phyloP scores from a whole-genome alignment of 345 rosid species.

The Moringa oleifera region DNA sequence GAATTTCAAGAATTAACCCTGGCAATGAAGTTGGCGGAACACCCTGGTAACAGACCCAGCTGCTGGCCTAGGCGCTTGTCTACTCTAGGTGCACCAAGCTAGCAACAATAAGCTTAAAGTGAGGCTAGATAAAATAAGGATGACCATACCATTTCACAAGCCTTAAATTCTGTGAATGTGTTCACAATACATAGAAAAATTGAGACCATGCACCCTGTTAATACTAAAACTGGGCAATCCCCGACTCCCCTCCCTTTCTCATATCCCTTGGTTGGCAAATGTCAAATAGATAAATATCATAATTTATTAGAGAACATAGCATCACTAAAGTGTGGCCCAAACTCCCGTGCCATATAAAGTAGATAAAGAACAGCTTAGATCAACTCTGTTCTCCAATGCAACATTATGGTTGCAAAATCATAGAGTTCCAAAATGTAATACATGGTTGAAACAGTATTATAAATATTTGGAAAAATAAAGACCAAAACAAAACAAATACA shows the following conservation, averaged over 20 bases:
- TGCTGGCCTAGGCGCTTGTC: not conserved
- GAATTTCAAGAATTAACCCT: not conserved
- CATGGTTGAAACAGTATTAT: too few species aligned
- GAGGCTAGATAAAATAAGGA: not conserved
- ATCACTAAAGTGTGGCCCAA: too few species aligned
- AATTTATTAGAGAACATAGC: too few species aligned
- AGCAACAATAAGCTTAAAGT: not conserved
- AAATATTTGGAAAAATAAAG: too few species aligned
- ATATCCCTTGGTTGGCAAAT: not conserved
- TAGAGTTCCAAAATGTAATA: too few species aligned
- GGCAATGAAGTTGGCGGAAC: conserved; percentile 5
- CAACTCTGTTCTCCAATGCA: too few species aligned
- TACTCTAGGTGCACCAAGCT: not conserved
- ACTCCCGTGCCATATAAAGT: too few species aligned
- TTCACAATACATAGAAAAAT: not conserved
- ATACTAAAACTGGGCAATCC: too few species aligned
- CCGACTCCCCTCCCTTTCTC: not conserved
- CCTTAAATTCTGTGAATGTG: not conserved
- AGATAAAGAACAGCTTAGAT: too few species aligned
- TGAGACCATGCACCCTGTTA: not conserved
- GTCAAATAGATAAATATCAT: not conserved
- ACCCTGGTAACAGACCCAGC: conserved; percentile 16
- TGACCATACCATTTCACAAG: not conserved
- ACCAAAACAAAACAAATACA: too few species aligned
- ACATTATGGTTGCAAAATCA: too few species aligned